Conservation (phyloP, 1,284 basidiomycete genomes). For the Xerocomus cyaneibrunnescens region DNA sequence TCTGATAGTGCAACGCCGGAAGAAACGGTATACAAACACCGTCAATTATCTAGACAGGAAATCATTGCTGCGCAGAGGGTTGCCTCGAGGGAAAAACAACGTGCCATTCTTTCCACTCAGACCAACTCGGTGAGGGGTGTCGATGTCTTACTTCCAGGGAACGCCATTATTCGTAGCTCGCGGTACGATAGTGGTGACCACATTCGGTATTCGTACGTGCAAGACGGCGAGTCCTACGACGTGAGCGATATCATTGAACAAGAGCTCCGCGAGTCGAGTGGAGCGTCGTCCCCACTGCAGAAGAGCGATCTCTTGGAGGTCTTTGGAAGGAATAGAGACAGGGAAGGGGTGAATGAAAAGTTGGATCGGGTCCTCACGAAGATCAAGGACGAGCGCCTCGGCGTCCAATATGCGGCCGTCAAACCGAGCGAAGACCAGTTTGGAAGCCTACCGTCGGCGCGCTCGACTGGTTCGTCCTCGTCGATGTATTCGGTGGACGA, state of each 20-base stretch:
- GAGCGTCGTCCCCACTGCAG: slow-evolving; percentile 25
- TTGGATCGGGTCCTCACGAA: slow-evolving; percentile 78
- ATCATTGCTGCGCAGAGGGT: slow-evolving; percentile 92
- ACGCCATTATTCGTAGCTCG: slow-evolving; percentile 82
- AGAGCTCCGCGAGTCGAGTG: slow-evolving; percentile 62
- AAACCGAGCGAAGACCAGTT: slow-evolving; percentile 15
- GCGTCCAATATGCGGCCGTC: slow-evolving; percentile 19
- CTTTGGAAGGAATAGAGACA: slow-evolving; percentile 53
- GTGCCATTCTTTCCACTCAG: slow-evolving; percentile 82
- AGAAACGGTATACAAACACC: slow-evolving; percentile 30
- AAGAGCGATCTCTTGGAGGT: slow-evolving; percentile 68
- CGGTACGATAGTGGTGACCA: slow-evolving; percentile 66
- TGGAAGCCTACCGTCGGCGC: slow-evolving; percentile 31
- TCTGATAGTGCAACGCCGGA: slow-evolving; percentile 42
- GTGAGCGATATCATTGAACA: slow-evolving; percentile 91
- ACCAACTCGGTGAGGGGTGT: slow-evolving; percentile 83
- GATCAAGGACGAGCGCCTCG: slow-evolving; percentile 53
- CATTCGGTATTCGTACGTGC: slow-evolving; percentile 90
- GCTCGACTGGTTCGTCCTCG: slow-evolving; percentile 42
- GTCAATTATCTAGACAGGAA: slow-evolving; percentile 72
- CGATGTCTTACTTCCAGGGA: slow-evolving; percentile 82
- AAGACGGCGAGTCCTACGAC: slow-evolving; percentile 86
- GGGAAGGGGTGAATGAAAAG: slow-evolving; percentile 67
- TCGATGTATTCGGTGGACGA: slow-evolving; percentile 63
- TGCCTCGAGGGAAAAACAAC: slow-evolving; percentile 80